A percentile compares a stretch with the other conserved stretches of the same genome.
Conservation (phyloP, 805 yeast genomes). For the Candida sanyiensis region DNA sequence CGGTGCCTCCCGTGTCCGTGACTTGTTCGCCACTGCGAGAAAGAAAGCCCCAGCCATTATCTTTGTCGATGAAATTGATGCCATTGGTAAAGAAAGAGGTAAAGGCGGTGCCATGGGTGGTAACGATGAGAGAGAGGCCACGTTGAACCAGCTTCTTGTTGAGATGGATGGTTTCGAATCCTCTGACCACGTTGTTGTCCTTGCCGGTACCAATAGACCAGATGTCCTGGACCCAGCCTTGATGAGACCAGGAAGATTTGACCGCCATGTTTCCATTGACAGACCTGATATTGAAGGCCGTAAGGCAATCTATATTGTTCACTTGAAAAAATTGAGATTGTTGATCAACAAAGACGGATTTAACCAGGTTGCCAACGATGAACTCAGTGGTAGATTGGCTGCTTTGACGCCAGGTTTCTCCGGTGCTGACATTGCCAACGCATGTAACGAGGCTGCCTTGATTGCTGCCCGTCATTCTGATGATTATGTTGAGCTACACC, state of each 20-base stretch:
- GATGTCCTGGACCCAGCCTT: constrained; percentile 87
- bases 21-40: constrained; percentile 82
- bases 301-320: constrained; percentile 78
- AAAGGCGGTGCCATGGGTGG: constrained; percentile 72
- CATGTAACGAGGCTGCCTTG: constrained; percentile 94
- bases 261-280: constrained; percentile 81
- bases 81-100: constrained; percentile 82
- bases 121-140: constrained; percentile 90
- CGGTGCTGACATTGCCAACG: constrained; percentile 98
- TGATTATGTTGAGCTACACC: constrained; percentile 60
- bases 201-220: constrained; percentile 92
- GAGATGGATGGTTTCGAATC: constrained; percentile 94
- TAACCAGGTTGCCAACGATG: constrained; percentile 42
- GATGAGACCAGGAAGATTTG: constrained; percentile 92
- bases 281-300: constrained; percentile 87
- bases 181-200: constrained; percentile 85
- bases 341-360: constrained; percentile 35
- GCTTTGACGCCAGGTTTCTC: constrained; percentile 97
- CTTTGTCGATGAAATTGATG: constrained; percentile 93
- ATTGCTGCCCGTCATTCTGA: constrained; percentile 88
- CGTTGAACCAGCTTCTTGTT: constrained; percentile 84
- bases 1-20: constrained; percentile 93
- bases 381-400: constrained; percentile 77
- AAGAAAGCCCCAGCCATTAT: constrained; percentile 87
- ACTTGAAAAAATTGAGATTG: constrained; percentile 55